A percentile compares a stretch with the other conserved stretches of the same genome.
Evolutionary conservation across 2,329 filamentous ascomycete genomes (phyloP).

Genomic region (Chaetomium sp.): DNA sequence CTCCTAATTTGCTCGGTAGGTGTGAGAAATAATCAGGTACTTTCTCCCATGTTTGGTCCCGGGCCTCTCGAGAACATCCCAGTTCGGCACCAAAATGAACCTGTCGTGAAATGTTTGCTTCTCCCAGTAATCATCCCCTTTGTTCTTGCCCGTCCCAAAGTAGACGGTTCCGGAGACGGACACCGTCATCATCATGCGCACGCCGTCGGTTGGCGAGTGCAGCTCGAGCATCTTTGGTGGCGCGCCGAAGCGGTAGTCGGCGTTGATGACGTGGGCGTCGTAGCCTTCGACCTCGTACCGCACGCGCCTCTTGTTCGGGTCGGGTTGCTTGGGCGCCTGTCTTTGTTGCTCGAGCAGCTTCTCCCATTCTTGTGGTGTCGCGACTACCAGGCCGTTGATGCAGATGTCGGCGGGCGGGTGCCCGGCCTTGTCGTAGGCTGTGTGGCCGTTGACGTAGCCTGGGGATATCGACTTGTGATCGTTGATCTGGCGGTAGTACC

Average conservation of each 20-base stretch:
- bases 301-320: slow-evolving; percentile 50
- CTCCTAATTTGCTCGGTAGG: slow-evolving; percentile 59
- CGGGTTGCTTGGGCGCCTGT: slow-evolving; percentile 32
- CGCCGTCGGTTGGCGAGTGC: slow-evolving; percentile 60
- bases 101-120: slow-evolving; percentile 76
- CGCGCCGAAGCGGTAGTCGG: slow-evolving; percentile 61
- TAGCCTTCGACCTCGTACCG: slow-evolving; percentile 74
- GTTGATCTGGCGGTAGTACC: slow-evolving; percentile 76
- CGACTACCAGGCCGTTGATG: slow-evolving; percentile 73
- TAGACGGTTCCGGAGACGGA: slow-evolving; percentile 65
- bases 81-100: slow-evolving; percentile 78
- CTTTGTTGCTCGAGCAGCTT: slow-evolving; percentile 69
- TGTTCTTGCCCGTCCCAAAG: slow-evolving; percentile 63
- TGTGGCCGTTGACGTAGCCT: slow-evolving; percentile 70
- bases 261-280: slow-evolving; percentile 78
- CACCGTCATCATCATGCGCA: slow-evolving; percentile 71
- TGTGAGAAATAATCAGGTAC: slow-evolving; percentile 73
- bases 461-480: slow-evolving; percentile 58
- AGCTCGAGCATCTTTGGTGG: slow-evolving; percentile 46
- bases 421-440: slow-evolving; percentile 51
- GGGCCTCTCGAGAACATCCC: slow-evolving; percentile 58
- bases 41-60: slow-evolving; percentile 56
- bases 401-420: slow-evolving; percentile 66
- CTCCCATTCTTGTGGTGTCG: slow-evolving; percentile 66
- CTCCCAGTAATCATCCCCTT: slow-evolving; percentile 44